Evolutionary conservation across 2,329 filamentous ascomycete genomes (phyloP), one percentile per base, ranked within the genome.

Genomic region (Phialophora tarda): DNA sequence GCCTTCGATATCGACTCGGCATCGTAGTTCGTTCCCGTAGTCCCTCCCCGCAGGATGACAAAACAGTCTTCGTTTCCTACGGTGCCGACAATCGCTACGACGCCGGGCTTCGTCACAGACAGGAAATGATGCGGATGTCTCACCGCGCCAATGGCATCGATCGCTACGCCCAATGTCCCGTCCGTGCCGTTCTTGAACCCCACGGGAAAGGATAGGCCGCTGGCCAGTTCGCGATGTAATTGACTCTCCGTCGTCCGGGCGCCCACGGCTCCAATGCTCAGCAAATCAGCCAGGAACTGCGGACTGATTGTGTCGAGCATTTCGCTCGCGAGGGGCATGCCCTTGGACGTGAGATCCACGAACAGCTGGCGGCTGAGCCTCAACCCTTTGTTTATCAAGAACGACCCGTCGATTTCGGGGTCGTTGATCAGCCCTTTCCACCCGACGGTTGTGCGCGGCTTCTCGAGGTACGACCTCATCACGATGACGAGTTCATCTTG

Each of bases 361-460:
- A 97, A 99, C 77, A 99, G 86, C 82, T 97, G 90, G 74, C 95
- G 87, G n/a, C 91, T 94, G 64, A 97, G 88, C 32, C 92, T 88
- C 64, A 99, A 86, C 61, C 95, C 95, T 85, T 98, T 98, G 88
- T 99, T 99, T 84, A 99, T 99, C 83, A 97, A 88, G 89, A 91
- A 99, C 76, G 90, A 95, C 78, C 95, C 90, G 80, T 99, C 92
- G 78, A 99, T 97, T 75, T 98, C 93, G 2, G 95, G 95, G 79
- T 99, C 95, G 81, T 99, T 99, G 85, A 99, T 97, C 79, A 99
- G 85, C 60, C 95, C 95, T 83, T 99, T 99, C 95, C 95, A 99
- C 77, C 95, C 95, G 58, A 99, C 93, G 0, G 95, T 99, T 58
- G 95, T 99, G 68, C 95, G 90, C 50, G 95, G 95, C 86, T 99